A percentile compares a stretch with the other conserved stretches of the same genome.
phyloP scores from a whole-genome alignment of 164 flowering plant genomes.

The Macadamia tetraphylla region DNA sequence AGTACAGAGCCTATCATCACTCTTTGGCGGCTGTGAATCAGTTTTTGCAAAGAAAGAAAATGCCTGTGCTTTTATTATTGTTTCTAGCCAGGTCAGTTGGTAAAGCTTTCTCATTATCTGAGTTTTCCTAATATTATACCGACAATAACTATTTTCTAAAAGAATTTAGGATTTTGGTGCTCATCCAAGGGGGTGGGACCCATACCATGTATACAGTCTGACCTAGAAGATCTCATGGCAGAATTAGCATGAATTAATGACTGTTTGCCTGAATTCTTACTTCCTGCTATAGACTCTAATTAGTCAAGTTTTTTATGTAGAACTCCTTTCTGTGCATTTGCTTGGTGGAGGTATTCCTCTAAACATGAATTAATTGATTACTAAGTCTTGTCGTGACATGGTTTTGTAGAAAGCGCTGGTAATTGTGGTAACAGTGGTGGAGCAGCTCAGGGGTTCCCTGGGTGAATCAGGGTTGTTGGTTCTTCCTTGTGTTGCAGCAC shows the following conservation, averaged over 20 bases:
- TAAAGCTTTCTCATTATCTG: too few species aligned
- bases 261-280: not conserved
- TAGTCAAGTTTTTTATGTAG: not conserved
- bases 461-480: constrained; percentile 85
- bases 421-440: constrained; percentile 89
- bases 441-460: constrained; percentile 79
- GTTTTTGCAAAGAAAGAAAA: constrained; percentile 66
- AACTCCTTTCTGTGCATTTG: not conserved
- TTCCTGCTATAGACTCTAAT: not conserved
- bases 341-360: not conserved
- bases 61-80: constrained; percentile 59
- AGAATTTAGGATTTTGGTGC: not conserved
- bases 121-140: not conserved
- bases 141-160: not conserved
- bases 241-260: too few species aligned
- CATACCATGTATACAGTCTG: too few species aligned
- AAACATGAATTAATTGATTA: not conserved
- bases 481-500: constrained; percentile 96
- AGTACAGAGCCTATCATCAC: constrained; percentile 35
- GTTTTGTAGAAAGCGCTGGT: constrained; percentile 82
- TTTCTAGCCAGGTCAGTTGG: constrained; percentile 78
- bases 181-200: not conserved
- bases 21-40: constrained; percentile 50
- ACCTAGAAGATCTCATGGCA: too few species aligned
- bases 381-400: not conserved